Evolutionary conservation across 2,329 filamentous ascomycete species (phyloP).

Genomic region (Pseudogymnoascus sp.): DNA sequence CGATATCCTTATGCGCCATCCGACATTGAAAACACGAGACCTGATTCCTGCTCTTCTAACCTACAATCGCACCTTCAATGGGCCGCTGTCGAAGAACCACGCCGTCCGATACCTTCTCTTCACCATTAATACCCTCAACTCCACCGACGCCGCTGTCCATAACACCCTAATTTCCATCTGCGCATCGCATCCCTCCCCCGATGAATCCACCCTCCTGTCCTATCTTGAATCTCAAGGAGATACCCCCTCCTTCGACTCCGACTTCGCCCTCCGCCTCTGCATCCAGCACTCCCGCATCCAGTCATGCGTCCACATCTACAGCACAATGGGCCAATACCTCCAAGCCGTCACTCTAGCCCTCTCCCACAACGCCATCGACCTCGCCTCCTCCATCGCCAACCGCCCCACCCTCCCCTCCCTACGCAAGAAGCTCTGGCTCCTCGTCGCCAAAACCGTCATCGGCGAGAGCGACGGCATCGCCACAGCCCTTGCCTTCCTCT

Average conservation of each 20-base stretch:
- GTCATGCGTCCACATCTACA: conserved; percentile 95
- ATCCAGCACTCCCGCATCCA: conserved; percentile 91
- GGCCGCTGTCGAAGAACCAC: conserved; percentile 70
- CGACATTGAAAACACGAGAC: conserved; percentile 73
- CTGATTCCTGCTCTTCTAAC: conserved; percentile 90
- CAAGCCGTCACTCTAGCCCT: conserved; percentile 90
- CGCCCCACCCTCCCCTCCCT: conserved; percentile 70
- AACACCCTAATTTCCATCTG: conserved; percentile 97
- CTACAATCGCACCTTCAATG: conserved; percentile 74
- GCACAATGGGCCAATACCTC: conserved; percentile 87
- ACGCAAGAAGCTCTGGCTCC: conserved; percentile 91
- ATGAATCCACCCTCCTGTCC: conserved; percentile 76
- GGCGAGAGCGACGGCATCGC: conserved; percentile 81
- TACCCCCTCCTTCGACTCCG: conserved; percentile 82
- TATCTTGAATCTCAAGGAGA: conserved; percentile 89
- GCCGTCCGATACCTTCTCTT: conserved; percentile 90
- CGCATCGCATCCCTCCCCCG: conserved; percentile 72
- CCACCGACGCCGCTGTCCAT: conserved; percentile 79
- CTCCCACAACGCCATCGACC: conserved; percentile 80
- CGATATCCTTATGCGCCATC: conserved; percentile 92
- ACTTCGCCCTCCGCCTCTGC: conserved; percentile 91
- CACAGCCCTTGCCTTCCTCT: conserved; percentile 85
- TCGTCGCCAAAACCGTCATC: conserved; percentile 91
- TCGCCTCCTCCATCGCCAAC: conserved; percentile 84
- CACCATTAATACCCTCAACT: conserved; percentile 78